These are phyloP conservation scores for Pseudotsuga menziesii DNA, from an alignment of 75 land plant species.

Conservation along the genomic window DNA sequence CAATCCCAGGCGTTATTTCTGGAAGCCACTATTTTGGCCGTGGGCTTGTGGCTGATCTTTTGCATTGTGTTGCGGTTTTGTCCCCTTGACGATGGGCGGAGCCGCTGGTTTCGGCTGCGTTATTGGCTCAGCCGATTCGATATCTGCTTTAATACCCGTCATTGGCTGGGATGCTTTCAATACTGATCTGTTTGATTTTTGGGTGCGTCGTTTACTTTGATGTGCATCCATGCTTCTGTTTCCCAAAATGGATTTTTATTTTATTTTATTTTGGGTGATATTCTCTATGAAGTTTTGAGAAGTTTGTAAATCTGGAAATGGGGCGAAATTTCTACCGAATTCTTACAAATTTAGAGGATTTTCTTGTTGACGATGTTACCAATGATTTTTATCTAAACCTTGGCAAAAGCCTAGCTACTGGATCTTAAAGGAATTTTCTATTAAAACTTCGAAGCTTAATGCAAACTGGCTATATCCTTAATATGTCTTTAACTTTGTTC, in stretches of 20 bases:
- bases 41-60: conserved; percentile 41
- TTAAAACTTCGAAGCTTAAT: too few relatives aligned
- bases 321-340: background rate
- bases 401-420: too few relatives aligned
- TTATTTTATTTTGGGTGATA: too few relatives aligned
- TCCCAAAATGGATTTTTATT: too few relatives aligned
- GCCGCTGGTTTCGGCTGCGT: conserved; percentile 39
- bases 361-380: background rate
- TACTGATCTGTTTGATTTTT: background rate
- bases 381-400: too few relatives aligned
- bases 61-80: conserved; percentile 33
- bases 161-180: conserved; percentile 52
- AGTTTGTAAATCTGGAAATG: background rate
- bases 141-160: conserved; percentile 41
- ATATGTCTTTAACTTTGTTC: too few relatives aligned
- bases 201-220: too few relatives aligned
- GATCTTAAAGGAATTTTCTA: too few relatives aligned
- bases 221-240: too few relatives aligned
- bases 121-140: conserved; percentile 64
- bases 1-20: conserved; percentile 67
- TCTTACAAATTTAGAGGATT: background rate
- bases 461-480: too few relatives aligned
- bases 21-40: conserved; percentile 39
- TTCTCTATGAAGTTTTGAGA: too few relatives aligned
- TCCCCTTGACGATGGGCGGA: conserved; percentile 26